Evolutionary conservation across 805 yeast genomes (phyloP), one percentile per base, ranked within the genome.

Genomic region (Hanseniaspora osmophila): DNA sequence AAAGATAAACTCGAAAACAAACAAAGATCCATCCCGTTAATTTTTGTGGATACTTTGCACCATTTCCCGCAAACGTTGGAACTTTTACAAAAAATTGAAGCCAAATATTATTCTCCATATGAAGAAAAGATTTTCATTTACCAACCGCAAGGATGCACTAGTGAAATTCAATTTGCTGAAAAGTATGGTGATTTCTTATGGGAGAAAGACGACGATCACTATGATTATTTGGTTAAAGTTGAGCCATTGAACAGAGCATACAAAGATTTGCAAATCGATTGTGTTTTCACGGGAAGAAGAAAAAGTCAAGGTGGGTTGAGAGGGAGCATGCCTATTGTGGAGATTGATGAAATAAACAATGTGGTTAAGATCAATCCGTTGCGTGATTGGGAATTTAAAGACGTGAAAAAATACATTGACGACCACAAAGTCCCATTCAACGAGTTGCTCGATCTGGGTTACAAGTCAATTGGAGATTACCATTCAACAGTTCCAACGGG

Each of bases 1-100:
- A 47, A 52, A 18, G 18, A 38, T 2, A 43, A 42, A 10, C 13
- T 9, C 9, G 38, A n/a, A 35, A 48, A 60, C 29, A 47, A 48
- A 3, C 61, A 64, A 40, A 72, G 79, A 0, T 68, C 16, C 5
- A 35, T 84, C 6, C 94, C 87, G 46, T 67, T 88, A 46, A 80
- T 90, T 2, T 90, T 90, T 60, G 70, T 88, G 42, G 96, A 90
- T 59, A 90, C 97, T 0, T 66, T 90, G 50, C 84, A 88, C 57
- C 96, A 90, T 62, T 90, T 90, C 69, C 87, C 90, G n/a, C 97
- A 90, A 61, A 90, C 97, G 1, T 65, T 80, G 39, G 85, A 80
- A 2, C 70, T 90, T 37, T 80, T 88, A 4, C 69, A 74, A 1
- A 67, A 64, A 11, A 72, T 90, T 37, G 66, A 74, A 54, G 51